phyloP scores from a whole-genome alignment of 129 eudicot species.

The Pulicaria dysenterica region DNA sequence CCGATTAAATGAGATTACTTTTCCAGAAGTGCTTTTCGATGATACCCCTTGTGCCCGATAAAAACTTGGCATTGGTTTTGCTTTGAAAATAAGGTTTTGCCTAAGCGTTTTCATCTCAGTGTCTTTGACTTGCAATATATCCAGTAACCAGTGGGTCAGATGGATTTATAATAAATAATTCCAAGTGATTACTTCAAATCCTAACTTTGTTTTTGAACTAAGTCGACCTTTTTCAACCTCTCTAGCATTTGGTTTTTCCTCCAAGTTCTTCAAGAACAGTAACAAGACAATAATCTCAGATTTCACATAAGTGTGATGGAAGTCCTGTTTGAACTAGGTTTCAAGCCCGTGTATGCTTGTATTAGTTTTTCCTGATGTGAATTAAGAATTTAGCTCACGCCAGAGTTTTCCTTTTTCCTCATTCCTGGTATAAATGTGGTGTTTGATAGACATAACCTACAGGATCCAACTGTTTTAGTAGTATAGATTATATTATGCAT shows the following conservation, averaged over 20 bases:
- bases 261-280: conserved; percentile 53
- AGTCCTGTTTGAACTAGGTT: too few species aligned
- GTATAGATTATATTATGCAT: too few species aligned
- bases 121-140: conserved; percentile 48
- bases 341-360: too few species aligned
- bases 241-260: conserved; percentile 58
- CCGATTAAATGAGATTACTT: conserved; percentile 30
- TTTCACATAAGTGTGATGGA: too few species aligned
- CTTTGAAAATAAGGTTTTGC: conserved; percentile 52
- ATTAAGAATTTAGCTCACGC: too few species aligned
- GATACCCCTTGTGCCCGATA: conserved; percentile 40
- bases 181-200: neutral
- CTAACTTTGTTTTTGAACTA: conserved; percentile 56
- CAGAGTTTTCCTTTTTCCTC: too few species aligned
- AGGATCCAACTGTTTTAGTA: too few species aligned
- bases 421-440: too few species aligned
- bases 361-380: too few species aligned
- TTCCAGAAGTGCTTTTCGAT: conserved; percentile 36
- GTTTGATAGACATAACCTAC: too few species aligned
- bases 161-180: neutral
- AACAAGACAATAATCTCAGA: too few species aligned
- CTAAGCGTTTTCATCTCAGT: conserved; percentile 46
- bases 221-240: conserved; percentile 53
- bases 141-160: conserved; percentile 21
- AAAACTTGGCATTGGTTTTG: conserved; percentile 56